Evolutionary conservation across 805 yeast genomes (phyloP).

Genomic region (Blastobotrys muscicola): DNA sequence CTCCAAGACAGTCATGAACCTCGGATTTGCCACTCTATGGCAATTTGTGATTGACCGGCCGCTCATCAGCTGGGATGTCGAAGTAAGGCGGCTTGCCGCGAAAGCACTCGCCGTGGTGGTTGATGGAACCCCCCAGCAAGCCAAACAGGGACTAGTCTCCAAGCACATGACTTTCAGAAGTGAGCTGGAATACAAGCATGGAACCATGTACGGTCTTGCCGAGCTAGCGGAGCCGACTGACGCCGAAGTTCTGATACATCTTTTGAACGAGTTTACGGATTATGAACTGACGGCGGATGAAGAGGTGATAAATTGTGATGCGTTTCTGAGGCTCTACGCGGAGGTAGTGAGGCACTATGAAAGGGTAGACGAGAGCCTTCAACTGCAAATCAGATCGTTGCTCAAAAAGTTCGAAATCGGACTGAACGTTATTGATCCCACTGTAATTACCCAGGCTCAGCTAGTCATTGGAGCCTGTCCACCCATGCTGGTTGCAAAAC

Average conservation of each 20-base stretch:
- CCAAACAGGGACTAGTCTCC: neutral
- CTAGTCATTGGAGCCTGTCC: neutral
- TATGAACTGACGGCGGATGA: conserved; percentile 6
- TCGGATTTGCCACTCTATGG: conserved; percentile 16
- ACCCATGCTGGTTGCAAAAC: neutral
- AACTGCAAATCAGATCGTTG: neutral
- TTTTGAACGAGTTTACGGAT: conserved; percentile 6
- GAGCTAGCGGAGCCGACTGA: conserved; percentile 8
- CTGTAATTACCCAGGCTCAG: neutral
- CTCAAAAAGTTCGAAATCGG: neutral
- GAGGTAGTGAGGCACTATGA: neutral
- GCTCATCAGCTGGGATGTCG: conserved; percentile 33
- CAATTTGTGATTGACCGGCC: conserved; percentile 28
- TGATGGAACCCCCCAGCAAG: neutral
- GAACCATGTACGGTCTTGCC: conserved; percentile 18
- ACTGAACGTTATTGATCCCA: neutral
- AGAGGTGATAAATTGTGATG: conserved; percentile 30
- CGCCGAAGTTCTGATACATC: neutral
- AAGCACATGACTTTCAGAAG: neutral
- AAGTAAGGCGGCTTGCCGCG: conserved; percentile 35
- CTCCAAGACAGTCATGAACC: conserved; percentile 21
- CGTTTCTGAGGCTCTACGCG: conserved; percentile 21
- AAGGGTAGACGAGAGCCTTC: neutral
- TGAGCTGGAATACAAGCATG: conserved; percentile 18
- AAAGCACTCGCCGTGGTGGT: conserved; percentile 24